These are phyloP conservation scores for Xylariaceae sp. DNA, from an alignment of 2,329 filamentous ascomycete genomes.

Conservation along the genomic window DNA sequence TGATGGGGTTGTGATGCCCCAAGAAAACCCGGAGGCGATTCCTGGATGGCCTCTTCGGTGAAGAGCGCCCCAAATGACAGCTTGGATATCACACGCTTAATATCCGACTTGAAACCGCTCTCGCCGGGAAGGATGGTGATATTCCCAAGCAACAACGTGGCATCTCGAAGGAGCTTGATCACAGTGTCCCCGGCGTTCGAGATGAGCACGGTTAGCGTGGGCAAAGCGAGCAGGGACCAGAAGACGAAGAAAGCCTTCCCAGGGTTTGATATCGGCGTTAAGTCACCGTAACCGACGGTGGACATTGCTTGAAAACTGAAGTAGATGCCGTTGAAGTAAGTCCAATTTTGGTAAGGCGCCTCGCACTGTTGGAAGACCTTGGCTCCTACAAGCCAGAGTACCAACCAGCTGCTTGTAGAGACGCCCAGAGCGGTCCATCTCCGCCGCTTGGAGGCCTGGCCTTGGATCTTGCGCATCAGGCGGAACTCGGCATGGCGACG, in stretches of 20 bases:
- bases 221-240: constrained; percentile 80
- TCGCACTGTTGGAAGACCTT: constrained; percentile 61
- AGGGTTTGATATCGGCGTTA: constrained; percentile 68
- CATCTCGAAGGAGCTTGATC: constrained; percentile 55
- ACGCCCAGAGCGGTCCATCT: constrained; percentile 69
- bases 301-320: constrained; percentile 79
- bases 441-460: constrained; percentile 56
- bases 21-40: constrained; percentile 38
- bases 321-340: constrained; percentile 77
- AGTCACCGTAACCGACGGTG: constrained; percentile 84
- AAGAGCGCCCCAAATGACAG: constrained; percentile 42
- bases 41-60: constrained; percentile 31
- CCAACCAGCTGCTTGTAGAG: constrained; percentile 61
- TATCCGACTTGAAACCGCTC: constrained; percentile 39
- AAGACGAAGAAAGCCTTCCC: constrained; percentile 88
- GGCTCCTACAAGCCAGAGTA: constrained; percentile 78
- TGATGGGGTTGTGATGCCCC: constrained; percentile 30
- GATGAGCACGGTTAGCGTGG: constrained; percentile 82
- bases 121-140: constrained; percentile 58
- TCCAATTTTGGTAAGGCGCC: constrained; percentile 52
- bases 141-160: constrained; percentile 51
- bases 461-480: constrained; percentile 77
- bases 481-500: constrained; percentile 67
- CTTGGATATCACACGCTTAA: constrained; percentile 39
- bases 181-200: constrained; percentile 81